Conservation (phyloP, 257 asterid genomes). For the Solanum lycopersicoides region DNA sequence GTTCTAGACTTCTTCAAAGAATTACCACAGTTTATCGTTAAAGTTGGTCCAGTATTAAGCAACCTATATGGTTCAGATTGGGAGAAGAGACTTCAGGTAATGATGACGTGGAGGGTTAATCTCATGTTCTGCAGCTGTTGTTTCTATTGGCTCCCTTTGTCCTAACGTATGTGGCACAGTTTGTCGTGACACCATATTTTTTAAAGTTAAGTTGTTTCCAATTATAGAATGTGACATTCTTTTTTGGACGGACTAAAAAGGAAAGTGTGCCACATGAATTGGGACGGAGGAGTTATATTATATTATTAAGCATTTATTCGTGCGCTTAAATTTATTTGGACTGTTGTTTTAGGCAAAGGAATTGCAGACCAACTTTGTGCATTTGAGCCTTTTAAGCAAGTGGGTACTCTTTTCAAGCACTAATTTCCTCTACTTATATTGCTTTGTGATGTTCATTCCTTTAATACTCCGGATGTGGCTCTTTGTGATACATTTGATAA, state of each 20-base stretch:
- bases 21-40: constrained; percentile 64
- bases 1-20: constrained; percentile 75
- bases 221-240: background rate
- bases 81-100: constrained; percentile 92
- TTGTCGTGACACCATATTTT: background rate
- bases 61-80: constrained; percentile 64
- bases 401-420: constrained; percentile 25
- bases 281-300: background rate
- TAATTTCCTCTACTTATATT: constrained; percentile 4
- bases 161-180: background rate
- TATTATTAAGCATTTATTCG: background rate
- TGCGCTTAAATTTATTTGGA: background rate
- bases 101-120: constrained; percentile 5
- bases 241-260: background rate
- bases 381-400: constrained; percentile 81
- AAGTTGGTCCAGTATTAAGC: constrained; percentile 66
- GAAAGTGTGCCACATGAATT: background rate
- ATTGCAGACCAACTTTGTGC: constrained; percentile 69
- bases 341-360: constrained; percentile 60
- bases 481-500: background rate
- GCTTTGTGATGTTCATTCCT: background rate
- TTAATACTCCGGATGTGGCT: background rate
- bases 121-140: background rate
- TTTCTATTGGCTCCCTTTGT: background rate
- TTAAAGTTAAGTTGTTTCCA: background rate